phyloP scores from a whole-genome alignment of 345 rosid species.

The Syzygium aromaticum region DNA sequence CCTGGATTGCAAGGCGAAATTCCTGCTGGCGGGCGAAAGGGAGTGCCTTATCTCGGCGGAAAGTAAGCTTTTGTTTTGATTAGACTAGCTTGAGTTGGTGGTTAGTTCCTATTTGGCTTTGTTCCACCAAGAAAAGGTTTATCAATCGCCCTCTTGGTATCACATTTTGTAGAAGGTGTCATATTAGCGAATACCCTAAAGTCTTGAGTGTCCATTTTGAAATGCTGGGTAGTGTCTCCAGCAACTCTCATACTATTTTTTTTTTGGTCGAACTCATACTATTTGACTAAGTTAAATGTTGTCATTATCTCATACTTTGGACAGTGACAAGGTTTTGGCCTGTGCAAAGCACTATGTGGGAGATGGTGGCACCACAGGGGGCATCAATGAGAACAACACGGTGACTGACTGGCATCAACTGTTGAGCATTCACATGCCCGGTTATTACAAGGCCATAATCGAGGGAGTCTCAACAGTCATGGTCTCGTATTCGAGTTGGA shows the following conservation, averaged over 20 bases:
- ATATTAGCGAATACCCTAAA: neutral
- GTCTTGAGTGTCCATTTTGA: neutral
- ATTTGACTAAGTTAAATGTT: neutral
- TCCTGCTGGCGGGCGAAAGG: constrained; percentile 21
- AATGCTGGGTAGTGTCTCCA: neutral
- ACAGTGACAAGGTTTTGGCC: constrained; percentile 61
- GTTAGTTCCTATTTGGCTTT: neutral
- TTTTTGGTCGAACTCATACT: neutral
- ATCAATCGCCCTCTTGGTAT: neutral
- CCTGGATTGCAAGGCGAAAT: constrained; percentile 63
- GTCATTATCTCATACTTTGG: neutral
- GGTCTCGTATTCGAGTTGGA: constrained; percentile 74
- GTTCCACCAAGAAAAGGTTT: neutral
- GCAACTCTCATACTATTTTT: neutral
- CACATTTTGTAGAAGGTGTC: neutral
- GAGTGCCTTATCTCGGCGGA: constrained; percentile 54
- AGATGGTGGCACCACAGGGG: constrained; percentile 67
- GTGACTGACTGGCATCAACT: constrained; percentile 24
- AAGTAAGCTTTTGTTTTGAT: constrained; percentile 23
- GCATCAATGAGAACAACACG: constrained; percentile 63
- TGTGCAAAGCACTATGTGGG: constrained; percentile 89
- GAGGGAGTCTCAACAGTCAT: constrained; percentile 69
- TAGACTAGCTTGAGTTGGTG: neutral
- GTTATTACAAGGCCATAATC: constrained; percentile 29
- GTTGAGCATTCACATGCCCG: constrained; percentile 62